Percentiles rank a stretch among this genome's conserved stretches.
Conservation (phyloP, 2,329 filamentous ascomycete species). For the Botrytis galanthina region DNA sequence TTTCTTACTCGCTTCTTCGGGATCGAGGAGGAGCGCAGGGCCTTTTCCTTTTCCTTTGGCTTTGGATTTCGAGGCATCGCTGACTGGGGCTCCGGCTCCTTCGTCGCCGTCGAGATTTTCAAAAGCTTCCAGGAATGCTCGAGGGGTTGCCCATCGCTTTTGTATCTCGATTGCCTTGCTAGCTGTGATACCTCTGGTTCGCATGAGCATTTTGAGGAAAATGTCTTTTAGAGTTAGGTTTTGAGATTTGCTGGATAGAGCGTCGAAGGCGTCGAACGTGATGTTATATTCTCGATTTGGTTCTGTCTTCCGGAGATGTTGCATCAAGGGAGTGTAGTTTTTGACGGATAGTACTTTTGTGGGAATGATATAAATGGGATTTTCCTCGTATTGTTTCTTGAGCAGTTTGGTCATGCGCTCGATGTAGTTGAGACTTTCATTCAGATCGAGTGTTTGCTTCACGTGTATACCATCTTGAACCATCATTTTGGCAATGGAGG, state of each 20-base stretch:
- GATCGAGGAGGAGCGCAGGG: neutral
- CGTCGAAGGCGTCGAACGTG: slow-evolving; percentile 69
- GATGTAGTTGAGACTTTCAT: slow-evolving; percentile 75
- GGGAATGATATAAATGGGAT: slow-evolving; percentile 61
- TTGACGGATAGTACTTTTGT: slow-evolving; percentile 59
- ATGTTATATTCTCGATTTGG: slow-evolving; percentile 47
- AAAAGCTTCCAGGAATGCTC: slow-evolving; percentile 68
- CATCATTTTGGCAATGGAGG: slow-evolving; percentile 73
- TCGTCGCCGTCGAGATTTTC: slow-evolving; percentile 30
- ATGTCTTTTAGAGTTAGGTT: slow-evolving; percentile 71
- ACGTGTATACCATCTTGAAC: slow-evolving; percentile 78
- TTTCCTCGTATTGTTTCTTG: slow-evolving; percentile 60
- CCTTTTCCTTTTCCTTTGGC: neutral
- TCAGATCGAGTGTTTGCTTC: slow-evolving; percentile 71
- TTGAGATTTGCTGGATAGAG: slow-evolving; percentile 72
- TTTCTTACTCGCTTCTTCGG: slow-evolving; percentile 40
- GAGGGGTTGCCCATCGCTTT: slow-evolving; percentile 71
- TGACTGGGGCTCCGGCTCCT: neutral
- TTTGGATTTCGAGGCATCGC: neutral
- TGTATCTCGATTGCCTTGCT: slow-evolving; percentile 81
- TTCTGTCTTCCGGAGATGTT: slow-evolving; percentile 55
- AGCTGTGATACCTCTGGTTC: slow-evolving; percentile 68
- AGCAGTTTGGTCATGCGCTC: slow-evolving; percentile 68
- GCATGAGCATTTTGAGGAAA: slow-evolving; percentile 85
- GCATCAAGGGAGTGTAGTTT: slow-evolving; percentile 64